A percentile compares a stretch with the other conserved stretches of the same genome.
Conservation (phyloP, 1,139 yeast genomes). For the Saccharomyces hybrid region DNA sequence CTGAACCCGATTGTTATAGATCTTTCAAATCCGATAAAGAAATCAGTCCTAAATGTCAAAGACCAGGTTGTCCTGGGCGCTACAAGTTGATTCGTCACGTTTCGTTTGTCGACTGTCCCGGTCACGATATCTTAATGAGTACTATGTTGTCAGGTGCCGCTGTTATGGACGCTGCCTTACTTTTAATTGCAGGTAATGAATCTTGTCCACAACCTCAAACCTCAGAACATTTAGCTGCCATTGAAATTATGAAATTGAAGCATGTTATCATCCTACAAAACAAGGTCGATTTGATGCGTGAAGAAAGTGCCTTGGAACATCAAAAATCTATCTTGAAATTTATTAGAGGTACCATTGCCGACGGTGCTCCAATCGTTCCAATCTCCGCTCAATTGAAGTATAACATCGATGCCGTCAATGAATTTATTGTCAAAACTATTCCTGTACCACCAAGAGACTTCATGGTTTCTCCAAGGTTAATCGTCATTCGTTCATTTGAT, state of each 20-base stretch:
- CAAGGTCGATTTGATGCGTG: conserved; percentile 97
- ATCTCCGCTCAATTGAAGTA: conserved; percentile 97
- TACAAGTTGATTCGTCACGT: conserved; percentile 91
- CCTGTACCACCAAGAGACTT: conserved; percentile 97
- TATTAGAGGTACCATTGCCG: conserved; percentile 96
- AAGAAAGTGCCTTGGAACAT: conserved; percentile 93
- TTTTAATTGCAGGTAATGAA: conserved; percentile 96
- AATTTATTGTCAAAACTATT: conserved; percentile 87
- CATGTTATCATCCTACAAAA: conserved; percentile 95
- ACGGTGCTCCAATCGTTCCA: conserved; percentile 98
- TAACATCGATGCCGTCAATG: conserved; percentile 97
- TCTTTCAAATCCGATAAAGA: conserved; percentile 94
- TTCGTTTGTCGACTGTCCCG: conserved; percentile 98
- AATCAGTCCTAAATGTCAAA: conserved; percentile 83
- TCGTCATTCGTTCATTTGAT: conserved; percentile 97
- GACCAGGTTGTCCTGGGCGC: conserved; percentile 79
- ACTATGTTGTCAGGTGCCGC: conserved; percentile 99
- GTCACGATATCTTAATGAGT: conserved; percentile 99
- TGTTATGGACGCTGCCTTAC: conserved; percentile 97
- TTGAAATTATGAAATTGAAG: conserved; percentile 96
- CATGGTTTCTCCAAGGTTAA: conserved; percentile 84
- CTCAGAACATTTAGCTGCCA: conserved; percentile 97
- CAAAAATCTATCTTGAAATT: conserved; percentile 85
- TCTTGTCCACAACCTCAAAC: conserved; percentile 99
- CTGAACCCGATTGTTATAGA: conserved; percentile 91